A percentile compares a stretch with the other conserved stretches of the same genome.
These are phyloP conservation scores for Aspergillus sp. DNA, from an alignment of 2,329 filamentous ascomycete species.

Conservation along the genomic window DNA sequence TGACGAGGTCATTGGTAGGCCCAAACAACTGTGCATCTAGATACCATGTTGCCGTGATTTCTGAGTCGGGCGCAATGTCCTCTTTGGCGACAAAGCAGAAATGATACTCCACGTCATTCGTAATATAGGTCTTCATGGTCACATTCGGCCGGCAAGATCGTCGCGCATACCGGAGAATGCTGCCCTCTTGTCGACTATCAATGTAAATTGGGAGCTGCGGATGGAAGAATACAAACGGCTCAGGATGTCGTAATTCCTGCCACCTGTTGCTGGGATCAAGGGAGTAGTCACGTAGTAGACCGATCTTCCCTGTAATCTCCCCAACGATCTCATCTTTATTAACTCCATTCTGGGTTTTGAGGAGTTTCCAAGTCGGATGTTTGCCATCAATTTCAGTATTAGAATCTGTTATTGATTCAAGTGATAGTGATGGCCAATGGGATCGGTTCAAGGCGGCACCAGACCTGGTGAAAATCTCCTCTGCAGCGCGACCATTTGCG, in stretches of 20 bases:
- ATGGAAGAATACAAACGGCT: conserved; percentile 83
- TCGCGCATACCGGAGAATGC: conserved; percentile 80
- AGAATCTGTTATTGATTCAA: conserved; percentile 54
- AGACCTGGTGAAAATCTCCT: conserved; percentile 70
- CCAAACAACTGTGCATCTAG: conserved; percentile 42
- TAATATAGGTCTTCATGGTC: conserved; percentile 81
- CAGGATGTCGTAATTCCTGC: conserved; percentile 59
- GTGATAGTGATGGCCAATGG: conserved; percentile 52
- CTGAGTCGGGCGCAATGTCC: conserved; percentile 61
- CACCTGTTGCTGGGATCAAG: conserved; percentile 65
- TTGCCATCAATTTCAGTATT: conserved; percentile 52
- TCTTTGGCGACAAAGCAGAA: conserved; percentile 90
- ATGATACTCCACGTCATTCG: conserved; percentile 75
- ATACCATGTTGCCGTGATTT: conserved; percentile 52
- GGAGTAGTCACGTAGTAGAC: conserved; percentile 72
- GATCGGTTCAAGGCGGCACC: conserved; percentile 56
- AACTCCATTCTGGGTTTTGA: conserved; percentile 54
- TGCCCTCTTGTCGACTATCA: conserved; percentile 85
- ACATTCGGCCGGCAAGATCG: conserved; percentile 90
- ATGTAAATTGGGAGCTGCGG: conserved; percentile 87
- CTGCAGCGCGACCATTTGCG: conserved; percentile 60
- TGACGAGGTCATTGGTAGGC: conserved; percentile 40
- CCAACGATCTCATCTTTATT: conserved; percentile 58
- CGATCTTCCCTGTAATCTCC: conserved; percentile 76
- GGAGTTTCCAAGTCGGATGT: conserved; percentile 66